phyloP scores from a whole-genome alignment of 2,329 filamentous ascomycete genomes.

The Apiospora kogelbergensis region DNA sequence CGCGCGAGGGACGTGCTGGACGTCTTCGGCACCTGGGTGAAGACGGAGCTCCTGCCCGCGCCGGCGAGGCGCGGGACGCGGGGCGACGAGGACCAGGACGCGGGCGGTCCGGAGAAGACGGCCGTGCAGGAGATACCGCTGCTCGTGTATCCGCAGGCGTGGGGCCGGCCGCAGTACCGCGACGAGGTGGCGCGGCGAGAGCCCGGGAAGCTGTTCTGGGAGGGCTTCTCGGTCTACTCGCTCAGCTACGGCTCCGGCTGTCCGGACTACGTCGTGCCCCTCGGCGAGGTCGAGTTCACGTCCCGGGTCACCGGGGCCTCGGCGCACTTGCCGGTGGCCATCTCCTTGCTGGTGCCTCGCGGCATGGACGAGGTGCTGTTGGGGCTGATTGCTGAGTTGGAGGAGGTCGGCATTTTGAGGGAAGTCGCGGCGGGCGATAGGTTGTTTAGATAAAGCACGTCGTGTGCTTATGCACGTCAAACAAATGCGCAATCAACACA shows the following conservation, averaged over 20 bases:
- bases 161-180: constrained; percentile 19
- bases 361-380: constrained; percentile 15
- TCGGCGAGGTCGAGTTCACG: constrained; percentile 17
- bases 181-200: constrained; percentile 12
- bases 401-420: constrained; percentile 9
- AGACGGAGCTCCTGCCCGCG: constrained; percentile 15
- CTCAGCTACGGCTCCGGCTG: constrained; percentile 22
- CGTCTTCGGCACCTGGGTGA: constrained; percentile 17
- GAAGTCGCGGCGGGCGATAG: background rate
- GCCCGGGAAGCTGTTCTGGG: constrained; percentile 18
- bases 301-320: constrained; percentile 16
- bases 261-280: constrained; percentile 14
- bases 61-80: background rate
- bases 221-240: constrained; percentile 18
- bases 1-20: constrained; percentile 8
- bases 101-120: no score
- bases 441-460: background rate
- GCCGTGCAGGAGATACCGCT: constrained; percentile 16
- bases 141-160: constrained; percentile 19
- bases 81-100: background rate
- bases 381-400: constrained; percentile 14
- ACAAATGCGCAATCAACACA: no score
- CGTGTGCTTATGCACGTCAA: no score
- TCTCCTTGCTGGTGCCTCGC: constrained; percentile 17
- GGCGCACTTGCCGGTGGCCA: constrained; percentile 18